These are phyloP conservation scores for Laguncularia racemosa DNA, from an alignment of 345 rosid genomes.

Conservation along the genomic window DNA sequence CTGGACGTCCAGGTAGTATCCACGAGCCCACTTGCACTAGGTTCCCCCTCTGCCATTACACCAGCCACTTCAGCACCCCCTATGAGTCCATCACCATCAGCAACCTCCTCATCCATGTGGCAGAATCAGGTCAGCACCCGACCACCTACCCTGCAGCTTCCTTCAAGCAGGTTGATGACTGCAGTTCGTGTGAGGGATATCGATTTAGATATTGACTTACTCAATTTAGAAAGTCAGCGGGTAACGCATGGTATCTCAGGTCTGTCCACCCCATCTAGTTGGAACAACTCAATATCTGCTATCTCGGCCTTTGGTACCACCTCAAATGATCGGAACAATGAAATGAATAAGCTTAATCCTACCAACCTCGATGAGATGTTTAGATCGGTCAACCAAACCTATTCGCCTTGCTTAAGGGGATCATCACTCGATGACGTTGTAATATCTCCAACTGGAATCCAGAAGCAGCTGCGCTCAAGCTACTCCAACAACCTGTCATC, in stretches of 20 bases:
- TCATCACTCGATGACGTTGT: slow-evolving; percentile 26
- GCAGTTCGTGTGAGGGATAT: slow-evolving; percentile 57
- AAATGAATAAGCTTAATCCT: slow-evolving; percentile 47
- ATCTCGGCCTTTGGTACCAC: slow-evolving; percentile 28
- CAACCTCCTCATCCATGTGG: slow-evolving; percentile 45
- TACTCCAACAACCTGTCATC: slow-evolving; percentile 39
- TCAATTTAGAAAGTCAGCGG: slow-evolving; percentile 30
- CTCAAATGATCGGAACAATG: slow-evolving; percentile 30
- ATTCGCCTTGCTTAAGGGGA: slow-evolving; percentile 37
- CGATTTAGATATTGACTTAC: slow-evolving; percentile 41
- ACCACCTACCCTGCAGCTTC: slow-evolving; percentile 70
- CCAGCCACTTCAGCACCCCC: slow-evolving; percentile 61
- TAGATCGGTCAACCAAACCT: slow-evolving; percentile 33
- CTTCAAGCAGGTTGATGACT: slow-evolving; percentile 69
- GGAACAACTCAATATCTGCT: slow-evolving; percentile 45
- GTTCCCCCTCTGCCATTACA: slow-evolving; percentile 38
- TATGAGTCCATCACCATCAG: slow-evolving; percentile 58
- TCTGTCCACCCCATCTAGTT: slow-evolving; percentile 50
- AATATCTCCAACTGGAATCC: slow-evolving; percentile 24
- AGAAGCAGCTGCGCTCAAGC: slow-evolving; percentile 40
- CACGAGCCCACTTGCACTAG: slow-evolving; percentile 47
- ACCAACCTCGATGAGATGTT: slow-evolving; percentile 62
- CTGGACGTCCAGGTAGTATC: slow-evolving; percentile 57
- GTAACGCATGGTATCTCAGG: slow-evolving; percentile 45
- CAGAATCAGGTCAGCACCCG: slow-evolving; percentile 33